Base-by-base conservation (phyloP, 164 flowering plant species). In the Hamamelis virginiana region DNA sequence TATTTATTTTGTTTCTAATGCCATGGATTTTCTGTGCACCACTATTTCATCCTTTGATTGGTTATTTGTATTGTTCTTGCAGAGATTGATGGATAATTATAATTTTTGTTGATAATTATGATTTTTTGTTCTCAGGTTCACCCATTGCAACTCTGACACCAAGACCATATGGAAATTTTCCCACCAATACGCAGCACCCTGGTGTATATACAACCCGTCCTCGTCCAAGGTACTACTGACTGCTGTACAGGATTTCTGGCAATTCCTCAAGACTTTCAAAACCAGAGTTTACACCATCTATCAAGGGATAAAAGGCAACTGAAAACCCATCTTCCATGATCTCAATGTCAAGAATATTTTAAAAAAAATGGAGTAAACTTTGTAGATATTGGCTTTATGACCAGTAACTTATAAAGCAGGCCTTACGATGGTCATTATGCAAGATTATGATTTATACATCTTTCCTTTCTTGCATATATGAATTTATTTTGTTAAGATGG, bases 181-280 rank as follows among this genome's bases (percentile, higher is more conserved):
- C 66, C 5, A 14, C 33, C 25, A 46, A 66, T n/a, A 48, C 26
- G 60, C 70, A 28, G 21, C 62, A 76, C 44, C 27, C 66, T 28
- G 74, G 66, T 23, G 57, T 75, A 25, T 19, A 51, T 67, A 26
- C 74, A 53, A 64, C 62, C 53, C 70, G 62, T 55, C 73, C 73
- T 28, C 62, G 52, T 18, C 74, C 80, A 19, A 64, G 78, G 51
- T 73, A 73, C 69, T 65, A 61, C 55, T 80, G 62, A 78, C 22
- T 62, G 18, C 55, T 46, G 56, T 16, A 55, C 53, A 15, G 48
- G 38, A 64, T 69, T 43, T 16, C 25, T 47, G 50, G 56, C 12
- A 3, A 9, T 25, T 55, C 46, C 57, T 59, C n/a, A 16, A 22
- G 19, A 4, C 12, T 53, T 5, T 19, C 22, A 44, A 53, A 53